Conservation (phyloP, 345 rosid genomes). For the Citrus mangshanensis region DNA sequence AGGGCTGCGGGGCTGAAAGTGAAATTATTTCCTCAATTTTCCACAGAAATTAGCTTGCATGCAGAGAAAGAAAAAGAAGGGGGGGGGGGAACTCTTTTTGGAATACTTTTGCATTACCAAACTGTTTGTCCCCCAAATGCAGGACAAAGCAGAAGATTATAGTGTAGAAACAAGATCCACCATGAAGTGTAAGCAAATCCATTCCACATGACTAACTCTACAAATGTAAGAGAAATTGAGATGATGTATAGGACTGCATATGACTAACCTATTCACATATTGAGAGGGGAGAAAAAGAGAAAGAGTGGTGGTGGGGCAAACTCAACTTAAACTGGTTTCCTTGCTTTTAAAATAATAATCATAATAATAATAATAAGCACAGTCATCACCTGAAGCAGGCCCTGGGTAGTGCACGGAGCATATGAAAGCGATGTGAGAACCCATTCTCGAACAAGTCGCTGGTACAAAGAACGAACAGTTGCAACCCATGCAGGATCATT, state of each 20-base stretch:
- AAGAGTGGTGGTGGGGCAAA: neutral
- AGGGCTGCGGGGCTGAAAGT: neutral
- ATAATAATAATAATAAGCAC: neutral
- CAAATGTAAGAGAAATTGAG: neutral
- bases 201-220: neutral
- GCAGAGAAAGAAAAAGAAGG: neutral
- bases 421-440: conserved; percentile 79
- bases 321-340: neutral
- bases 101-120: neutral
- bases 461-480: conserved; percentile 82
- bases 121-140: neutral
- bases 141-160: conserved; percentile 2
- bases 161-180: neutral
- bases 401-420: conserved; percentile 99
- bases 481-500: conserved; percentile 88
- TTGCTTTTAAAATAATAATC: neutral
- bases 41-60: neutral
- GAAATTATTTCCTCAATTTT: neutral
- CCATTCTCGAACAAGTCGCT: conserved; percentile 88
- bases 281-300: neutral
- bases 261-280: neutral
- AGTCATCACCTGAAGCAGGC: conserved; percentile 83
- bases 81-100: neutral
- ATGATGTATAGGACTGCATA: neutral
- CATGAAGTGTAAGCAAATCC: neutral